phyloP scores from a whole-genome alignment of 2,329 filamentous ascomycete genomes.

The Paraphaeosphaeria minitans region DNA sequence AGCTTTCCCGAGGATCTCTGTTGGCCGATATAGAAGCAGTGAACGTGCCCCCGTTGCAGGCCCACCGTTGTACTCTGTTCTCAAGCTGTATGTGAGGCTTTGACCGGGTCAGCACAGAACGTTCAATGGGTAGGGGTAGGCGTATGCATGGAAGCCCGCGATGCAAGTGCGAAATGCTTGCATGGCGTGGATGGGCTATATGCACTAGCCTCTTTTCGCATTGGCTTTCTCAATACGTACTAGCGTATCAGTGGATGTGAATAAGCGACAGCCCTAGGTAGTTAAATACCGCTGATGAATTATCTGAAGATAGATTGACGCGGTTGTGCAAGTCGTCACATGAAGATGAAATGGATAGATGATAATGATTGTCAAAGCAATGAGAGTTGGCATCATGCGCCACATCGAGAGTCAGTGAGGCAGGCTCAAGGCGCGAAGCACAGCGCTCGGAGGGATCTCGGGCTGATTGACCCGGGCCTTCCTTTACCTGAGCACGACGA shows the following conservation, averaged over 20 bases:
- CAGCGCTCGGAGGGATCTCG: background rate
- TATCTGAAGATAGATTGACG: background rate
- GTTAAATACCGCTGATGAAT: background rate
- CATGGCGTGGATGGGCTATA: slow-evolving; percentile 1
- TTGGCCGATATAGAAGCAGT: background rate
- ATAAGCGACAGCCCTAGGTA: slow-evolving; percentile 7
- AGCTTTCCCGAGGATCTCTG: background rate
- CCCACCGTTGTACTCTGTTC: background rate
- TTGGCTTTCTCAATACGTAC: background rate
- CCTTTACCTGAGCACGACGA: background rate
- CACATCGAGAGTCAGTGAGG: slow-evolving; percentile 2
- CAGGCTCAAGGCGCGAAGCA: background rate
- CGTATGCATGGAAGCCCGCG: slow-evolving; percentile 2
- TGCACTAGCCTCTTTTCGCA: background rate
- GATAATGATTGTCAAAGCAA: slow-evolving; percentile 6
- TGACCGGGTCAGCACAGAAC: background rate
- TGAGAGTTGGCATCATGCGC: background rate
- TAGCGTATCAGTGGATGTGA: background rate
- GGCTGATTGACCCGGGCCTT: background rate
- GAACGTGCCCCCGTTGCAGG: background rate
- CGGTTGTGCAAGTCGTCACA: background rate
- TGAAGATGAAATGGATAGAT: background rate
- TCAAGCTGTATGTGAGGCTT: background rate
- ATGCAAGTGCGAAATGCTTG: background rate
- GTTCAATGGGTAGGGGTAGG: background rate